phyloP scores from a whole-genome alignment of 2,329 filamentous ascomycete genomes.

The Xylaria sp. region DNA sequence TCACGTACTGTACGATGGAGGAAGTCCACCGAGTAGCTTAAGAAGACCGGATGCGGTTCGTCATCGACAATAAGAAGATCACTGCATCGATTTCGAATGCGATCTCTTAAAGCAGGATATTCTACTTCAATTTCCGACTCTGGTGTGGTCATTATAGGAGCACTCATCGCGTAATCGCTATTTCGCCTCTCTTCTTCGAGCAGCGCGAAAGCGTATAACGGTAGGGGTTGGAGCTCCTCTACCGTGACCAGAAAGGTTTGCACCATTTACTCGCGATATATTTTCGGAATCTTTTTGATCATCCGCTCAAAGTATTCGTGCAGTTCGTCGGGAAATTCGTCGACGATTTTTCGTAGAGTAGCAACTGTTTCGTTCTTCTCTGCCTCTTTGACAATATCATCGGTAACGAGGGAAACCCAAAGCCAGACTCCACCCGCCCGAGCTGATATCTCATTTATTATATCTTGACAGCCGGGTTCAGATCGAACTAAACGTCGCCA shows the following conservation, averaged over 20 bases:
- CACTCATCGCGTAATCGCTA: too few relatives aligned
- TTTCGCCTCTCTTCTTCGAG: too few relatives aligned
- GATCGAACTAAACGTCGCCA: background rate
- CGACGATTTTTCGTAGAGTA: conserved; percentile 9
- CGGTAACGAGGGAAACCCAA: background rate
- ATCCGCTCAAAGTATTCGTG: background rate
- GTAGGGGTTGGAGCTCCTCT: conserved; percentile 7
- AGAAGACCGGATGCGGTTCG: background rate
- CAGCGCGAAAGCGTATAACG: background rate
- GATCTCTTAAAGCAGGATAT: background rate
- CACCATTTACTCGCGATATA: conserved; percentile 14
- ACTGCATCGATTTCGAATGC: background rate
- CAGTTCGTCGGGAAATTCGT: conserved; percentile 6
- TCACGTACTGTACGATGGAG: background rate
- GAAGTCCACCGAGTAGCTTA: background rate
- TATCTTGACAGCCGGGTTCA: background rate
- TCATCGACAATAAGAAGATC: background rate
- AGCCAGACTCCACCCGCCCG: background rate
- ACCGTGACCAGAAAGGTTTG: conserved; percentile 7
- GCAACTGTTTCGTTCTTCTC: conserved; percentile 1
- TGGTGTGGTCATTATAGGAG: too few relatives aligned
- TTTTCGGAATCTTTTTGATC: background rate
- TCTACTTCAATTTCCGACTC: too few relatives aligned
- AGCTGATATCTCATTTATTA: background rate
- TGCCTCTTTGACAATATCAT: conserved; percentile 9